phyloP scores from a whole-genome alignment of 208 protist species.

The Leptomonas seymouri region DNA sequence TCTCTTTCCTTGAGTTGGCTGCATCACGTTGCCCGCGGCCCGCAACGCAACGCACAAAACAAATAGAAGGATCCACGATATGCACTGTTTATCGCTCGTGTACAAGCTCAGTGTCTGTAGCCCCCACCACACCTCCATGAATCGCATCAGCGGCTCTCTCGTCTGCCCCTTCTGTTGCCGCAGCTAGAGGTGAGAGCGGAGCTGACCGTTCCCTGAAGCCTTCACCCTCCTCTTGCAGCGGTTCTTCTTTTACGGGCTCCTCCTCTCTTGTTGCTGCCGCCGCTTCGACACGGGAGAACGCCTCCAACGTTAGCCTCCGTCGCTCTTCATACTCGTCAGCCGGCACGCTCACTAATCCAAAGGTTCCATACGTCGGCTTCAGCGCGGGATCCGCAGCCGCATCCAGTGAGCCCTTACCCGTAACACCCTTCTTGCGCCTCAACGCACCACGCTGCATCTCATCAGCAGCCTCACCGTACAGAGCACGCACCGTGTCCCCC shows the following conservation, averaged over 20 bases:
- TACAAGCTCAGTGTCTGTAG: too few species aligned
- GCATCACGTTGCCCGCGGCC: too few species aligned
- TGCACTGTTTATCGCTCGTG: too few species aligned
- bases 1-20: too few species aligned
- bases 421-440: not conserved
- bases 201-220: too few species aligned
- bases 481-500: conserved; percentile 40
- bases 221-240: not conserved
- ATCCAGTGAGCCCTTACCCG: not conserved
- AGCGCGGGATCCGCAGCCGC: not conserved
- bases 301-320: conserved; percentile 37
- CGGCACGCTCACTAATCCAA: conserved; percentile 84
- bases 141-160: too few species aligned
- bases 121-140: too few species aligned
- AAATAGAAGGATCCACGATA: too few species aligned
- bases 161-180: too few species aligned
- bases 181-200: too few species aligned
- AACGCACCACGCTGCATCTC: conserved; percentile 13
- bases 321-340: conserved; percentile 60
- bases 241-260: not conserved
- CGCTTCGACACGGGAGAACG: conserved; percentile 40
- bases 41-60: too few species aligned
- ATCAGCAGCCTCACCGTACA: conserved; percentile 38
- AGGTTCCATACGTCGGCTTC: conserved; percentile 67
- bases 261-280: conserved; percentile 1